Conservation (phyloP, 2,329 filamentous ascomycete species). For the Aspergillus novoparasiticus region DNA sequence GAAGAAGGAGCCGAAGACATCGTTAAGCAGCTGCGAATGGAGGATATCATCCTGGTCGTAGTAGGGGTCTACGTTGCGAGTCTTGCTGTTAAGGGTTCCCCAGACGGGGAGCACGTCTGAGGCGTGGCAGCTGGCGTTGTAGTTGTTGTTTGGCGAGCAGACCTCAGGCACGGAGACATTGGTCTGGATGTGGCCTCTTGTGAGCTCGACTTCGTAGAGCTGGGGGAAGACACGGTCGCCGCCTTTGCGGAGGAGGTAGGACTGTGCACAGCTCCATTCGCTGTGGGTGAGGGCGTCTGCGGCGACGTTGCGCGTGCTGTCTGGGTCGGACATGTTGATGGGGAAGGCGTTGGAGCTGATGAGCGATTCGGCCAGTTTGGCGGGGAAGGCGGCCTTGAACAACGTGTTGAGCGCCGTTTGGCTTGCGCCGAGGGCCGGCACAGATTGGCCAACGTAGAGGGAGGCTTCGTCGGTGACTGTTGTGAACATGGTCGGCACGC, state of each 20-base stretch:
- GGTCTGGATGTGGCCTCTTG: conserved; percentile 26
- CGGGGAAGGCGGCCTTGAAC: conserved; percentile 18
- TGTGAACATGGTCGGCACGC: conserved; percentile 32
- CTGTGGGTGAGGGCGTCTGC: conserved; percentile 18
- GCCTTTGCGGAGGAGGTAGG: conserved; percentile 15
- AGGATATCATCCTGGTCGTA: conserved; percentile 21
- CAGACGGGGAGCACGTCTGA: conserved; percentile 30
- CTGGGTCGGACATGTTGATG: conserved; percentile 15
- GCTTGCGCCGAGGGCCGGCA: conserved; percentile 15
- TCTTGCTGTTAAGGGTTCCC: conserved; percentile 31
- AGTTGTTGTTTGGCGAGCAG: conserved; percentile 27
- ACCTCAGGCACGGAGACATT: conserved; percentile 18
- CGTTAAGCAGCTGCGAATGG: conserved; percentile 28
- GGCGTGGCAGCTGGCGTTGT: conserved; percentile 32
- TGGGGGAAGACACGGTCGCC: conserved; percentile 17
- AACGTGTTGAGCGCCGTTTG: conserved; percentile 18
- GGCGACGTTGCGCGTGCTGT: conserved; percentile 22
- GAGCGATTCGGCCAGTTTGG: conserved; percentile 18
- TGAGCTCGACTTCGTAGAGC: conserved; percentile 26
- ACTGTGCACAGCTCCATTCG: conserved; percentile 24
- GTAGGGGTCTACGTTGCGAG: conserved; percentile 25
- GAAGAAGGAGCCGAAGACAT: conserved; percentile 29
- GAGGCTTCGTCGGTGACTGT: conserved; percentile 29
- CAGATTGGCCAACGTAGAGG: conserved; percentile 16
- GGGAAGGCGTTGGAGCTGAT: conserved; percentile 18